Conservation (phyloP, 306 rosid species). For the Styphnolobium japonicum region DNA sequence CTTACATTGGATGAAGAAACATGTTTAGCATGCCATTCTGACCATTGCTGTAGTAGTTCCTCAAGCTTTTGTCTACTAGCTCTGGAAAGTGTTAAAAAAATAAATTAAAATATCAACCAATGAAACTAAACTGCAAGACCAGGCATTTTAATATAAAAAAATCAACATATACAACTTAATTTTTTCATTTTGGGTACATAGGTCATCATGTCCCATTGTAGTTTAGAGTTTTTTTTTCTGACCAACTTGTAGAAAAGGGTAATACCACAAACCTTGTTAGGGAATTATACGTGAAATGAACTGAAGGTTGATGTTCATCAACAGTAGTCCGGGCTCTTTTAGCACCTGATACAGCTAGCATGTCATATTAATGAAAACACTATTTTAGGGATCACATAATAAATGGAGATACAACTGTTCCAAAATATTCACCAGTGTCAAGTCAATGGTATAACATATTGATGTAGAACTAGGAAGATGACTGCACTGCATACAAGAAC, state of each 20-base stretch:
- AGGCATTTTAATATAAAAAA: background rate
- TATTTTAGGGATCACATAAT: background rate
- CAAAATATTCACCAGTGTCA: background rate
- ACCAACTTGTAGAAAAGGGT: background rate
- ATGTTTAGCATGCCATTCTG: constrained; percentile 86
- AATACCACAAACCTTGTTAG: constrained; percentile 69
- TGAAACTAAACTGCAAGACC: background rate
- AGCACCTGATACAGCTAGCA: constrained; percentile 58
- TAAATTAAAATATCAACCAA: constrained; percentile 4
- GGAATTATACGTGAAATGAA: constrained; percentile 59
- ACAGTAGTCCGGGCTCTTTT: constrained; percentile 59
- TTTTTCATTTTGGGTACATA: background rate
- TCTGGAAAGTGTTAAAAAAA: constrained; percentile 45
- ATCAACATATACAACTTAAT: background rate
- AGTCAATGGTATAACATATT: background rate
- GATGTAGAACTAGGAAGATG: background rate
- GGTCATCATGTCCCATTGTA: background rate
- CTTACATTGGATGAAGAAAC: constrained; percentile 58
- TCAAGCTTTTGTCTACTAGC: constrained; percentile 86
- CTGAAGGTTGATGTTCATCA: constrained; percentile 71
- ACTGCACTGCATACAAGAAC: background rate
- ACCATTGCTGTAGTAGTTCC: constrained; percentile 84
- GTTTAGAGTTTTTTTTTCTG: background rate
- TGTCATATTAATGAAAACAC: constrained; percentile 45
- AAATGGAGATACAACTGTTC: background rate